These are phyloP conservation scores for Colletotrichum cuscutae DNA, from an alignment of 2,329 filamentous ascomycete genomes.

Conservation along the genomic window DNA sequence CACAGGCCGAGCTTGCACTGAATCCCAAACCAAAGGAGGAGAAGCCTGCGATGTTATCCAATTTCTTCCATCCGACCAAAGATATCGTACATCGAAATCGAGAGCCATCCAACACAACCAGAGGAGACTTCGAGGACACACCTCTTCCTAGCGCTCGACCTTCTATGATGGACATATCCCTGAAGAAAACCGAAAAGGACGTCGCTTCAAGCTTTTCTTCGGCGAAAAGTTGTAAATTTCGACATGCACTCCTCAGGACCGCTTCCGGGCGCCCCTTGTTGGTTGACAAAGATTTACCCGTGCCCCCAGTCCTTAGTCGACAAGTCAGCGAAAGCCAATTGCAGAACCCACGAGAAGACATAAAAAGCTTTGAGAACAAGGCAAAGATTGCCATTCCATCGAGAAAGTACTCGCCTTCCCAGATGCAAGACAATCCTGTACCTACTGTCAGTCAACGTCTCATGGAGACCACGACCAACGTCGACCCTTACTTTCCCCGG, in stretches of 20 bases:
- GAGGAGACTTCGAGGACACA: slow-evolving; percentile 46
- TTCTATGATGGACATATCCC: slow-evolving; percentile 39
- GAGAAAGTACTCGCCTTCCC: background rate
- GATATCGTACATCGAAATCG: background rate
- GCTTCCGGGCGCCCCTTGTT: slow-evolving; percentile 33
- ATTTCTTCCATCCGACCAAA: slow-evolving; percentile 29
- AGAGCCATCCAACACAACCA: background rate
- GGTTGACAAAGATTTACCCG: slow-evolving; percentile 37
- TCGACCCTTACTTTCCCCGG: background rate
- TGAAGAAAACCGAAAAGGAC: slow-evolving; percentile 20
- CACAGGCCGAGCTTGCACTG: slow-evolving; percentile 3
- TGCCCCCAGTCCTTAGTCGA: slow-evolving; percentile 35
- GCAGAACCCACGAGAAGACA: background rate
- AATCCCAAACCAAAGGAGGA: background rate
- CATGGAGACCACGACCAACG: background rate
- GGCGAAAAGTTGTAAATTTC: slow-evolving; percentile 22
- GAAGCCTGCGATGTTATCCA: slow-evolving; percentile 26
- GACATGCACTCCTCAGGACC: slow-evolving; percentile 41
- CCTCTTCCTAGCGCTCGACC: slow-evolving; percentile 45
- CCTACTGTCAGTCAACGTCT: background rate
- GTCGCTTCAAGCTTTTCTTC: slow-evolving; percentile 12
- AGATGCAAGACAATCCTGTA: background rate
- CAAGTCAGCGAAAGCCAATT: slow-evolving; percentile 15
- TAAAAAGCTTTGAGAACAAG: background rate
- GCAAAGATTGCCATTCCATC: background rate